Evolutionary conservation across 2,329 filamentous ascomycete species (phyloP).

Genomic region (Fusarium chaquense): DNA sequence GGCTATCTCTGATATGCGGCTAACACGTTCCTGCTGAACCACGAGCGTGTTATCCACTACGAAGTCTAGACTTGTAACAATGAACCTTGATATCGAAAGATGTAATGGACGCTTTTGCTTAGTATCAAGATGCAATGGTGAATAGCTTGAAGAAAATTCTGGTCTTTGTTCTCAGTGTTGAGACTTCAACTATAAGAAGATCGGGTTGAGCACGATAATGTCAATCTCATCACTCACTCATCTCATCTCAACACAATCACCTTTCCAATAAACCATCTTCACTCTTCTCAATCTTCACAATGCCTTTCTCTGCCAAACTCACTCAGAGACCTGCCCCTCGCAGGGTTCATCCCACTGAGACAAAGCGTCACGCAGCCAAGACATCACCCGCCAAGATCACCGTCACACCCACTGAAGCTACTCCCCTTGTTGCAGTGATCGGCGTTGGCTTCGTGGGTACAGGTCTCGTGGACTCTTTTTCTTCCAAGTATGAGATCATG

Average conservation of each 20-base stretch:
- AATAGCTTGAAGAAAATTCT: neutral
- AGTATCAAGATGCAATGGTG: neutral
- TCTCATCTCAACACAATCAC: conserved; percentile 4
- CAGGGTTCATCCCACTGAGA: neutral
- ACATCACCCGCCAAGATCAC: neutral
- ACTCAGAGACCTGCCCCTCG: conserved; percentile 5
- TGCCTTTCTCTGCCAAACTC: conserved; percentile 18
- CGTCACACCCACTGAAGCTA: conserved; percentile 4
- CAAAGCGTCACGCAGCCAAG: conserved; percentile 6
- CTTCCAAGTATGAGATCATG: conserved; percentile 54
- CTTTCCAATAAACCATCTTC: neutral
- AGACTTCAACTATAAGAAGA: conserved; percentile 21
- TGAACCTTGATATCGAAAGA: neutral
- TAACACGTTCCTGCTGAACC: neutral
- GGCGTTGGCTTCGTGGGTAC: conserved; percentile 65
- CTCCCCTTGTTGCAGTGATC: conserved; percentile 60
- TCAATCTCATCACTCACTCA: conserved; percentile 4
- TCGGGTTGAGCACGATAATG: neutral
- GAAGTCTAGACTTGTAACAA: neutral
- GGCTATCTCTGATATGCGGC: too few species aligned
- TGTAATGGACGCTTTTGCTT: neutral
- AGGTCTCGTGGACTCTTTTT: conserved; percentile 60
- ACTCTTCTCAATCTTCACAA: neutral
- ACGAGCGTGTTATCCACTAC: neutral
- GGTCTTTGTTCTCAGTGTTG: neutral